These are phyloP conservation scores for Acanthamoeba royreba DNA, from an alignment of 208 protist genomes.

Conservation along the genomic window DNA sequence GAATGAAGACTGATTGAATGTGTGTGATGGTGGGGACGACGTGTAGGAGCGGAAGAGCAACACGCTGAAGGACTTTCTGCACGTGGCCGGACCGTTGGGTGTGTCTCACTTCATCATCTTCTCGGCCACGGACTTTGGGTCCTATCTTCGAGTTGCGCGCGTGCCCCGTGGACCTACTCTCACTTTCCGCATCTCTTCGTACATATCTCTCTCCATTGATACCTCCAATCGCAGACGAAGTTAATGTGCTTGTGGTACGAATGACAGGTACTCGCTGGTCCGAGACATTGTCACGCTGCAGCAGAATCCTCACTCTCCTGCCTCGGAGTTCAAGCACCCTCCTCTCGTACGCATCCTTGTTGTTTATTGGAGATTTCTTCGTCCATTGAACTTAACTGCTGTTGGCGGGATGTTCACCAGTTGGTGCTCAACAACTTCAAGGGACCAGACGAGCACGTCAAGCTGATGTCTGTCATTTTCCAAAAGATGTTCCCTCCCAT, in stretches of 20 bases:
- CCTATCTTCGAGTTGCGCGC: slow-evolving; percentile 61
- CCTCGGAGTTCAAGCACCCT: not conserved
- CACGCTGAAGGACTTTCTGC: slow-evolving; percentile 77
- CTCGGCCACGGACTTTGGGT: slow-evolving; percentile 58
- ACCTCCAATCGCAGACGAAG: too few relatives aligned
- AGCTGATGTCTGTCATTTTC: slow-evolving; percentile 76
- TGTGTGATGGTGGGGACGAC: not conserved
- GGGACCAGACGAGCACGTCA: slow-evolving; percentile 35
- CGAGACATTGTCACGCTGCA: slow-evolving; percentile 8
- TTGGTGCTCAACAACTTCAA: slow-evolving; percentile 73
- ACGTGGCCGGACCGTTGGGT: slow-evolving; percentile 72
- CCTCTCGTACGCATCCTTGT: not conserved
- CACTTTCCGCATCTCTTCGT: slow-evolving; percentile 65
- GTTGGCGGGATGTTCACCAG: not conserved
- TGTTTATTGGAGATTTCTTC: not conserved
- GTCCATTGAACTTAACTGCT: not conserved
- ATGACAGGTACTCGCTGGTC: not conserved
- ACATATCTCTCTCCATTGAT: not conserved
- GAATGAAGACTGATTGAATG: too few relatives aligned
- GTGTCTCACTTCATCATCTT: slow-evolving; percentile 79
- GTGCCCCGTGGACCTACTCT: slow-evolving; percentile 76
- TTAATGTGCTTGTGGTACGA: not conserved
- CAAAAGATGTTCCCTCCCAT: slow-evolving; percentile 82
- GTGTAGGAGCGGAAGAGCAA: slow-evolving; percentile 66
- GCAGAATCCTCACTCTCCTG: not conserved